These are phyloP conservation scores for Phytophthora citrophthora DNA, from an alignment of 352 stramenopile species.

Conservation along the genomic window DNA sequence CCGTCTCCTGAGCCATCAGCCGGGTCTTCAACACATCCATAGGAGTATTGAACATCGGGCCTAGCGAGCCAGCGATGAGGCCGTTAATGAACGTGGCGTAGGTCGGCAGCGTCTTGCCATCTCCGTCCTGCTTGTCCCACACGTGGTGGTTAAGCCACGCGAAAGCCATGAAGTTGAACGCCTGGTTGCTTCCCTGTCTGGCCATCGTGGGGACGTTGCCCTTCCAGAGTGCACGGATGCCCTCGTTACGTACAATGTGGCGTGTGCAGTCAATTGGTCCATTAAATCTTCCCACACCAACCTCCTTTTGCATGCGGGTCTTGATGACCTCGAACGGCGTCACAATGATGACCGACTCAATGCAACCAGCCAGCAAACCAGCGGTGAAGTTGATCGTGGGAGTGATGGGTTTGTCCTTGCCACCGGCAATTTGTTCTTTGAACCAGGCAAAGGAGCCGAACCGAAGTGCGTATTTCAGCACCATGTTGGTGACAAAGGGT, in stretches of 20 bases:
- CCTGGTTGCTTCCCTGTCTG: conserved; percentile 97
- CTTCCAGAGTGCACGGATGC: conserved; percentile 95
- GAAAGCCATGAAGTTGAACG: conserved; percentile 98
- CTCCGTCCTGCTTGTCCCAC: conserved; percentile 91
- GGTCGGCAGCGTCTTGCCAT: conserved; percentile 90
- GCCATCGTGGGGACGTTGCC: conserved; percentile 96
- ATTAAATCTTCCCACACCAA: conserved; percentile 90
- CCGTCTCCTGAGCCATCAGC: conserved; percentile 90
- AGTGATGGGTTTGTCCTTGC: conserved; percentile 75
- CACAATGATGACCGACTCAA: conserved; percentile 97
- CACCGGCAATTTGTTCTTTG: conserved; percentile 81
- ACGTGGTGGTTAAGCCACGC: conserved; percentile 92
- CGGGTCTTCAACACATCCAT: conserved; percentile 97
- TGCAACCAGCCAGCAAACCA: conserved; percentile 92
- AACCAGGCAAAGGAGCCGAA: conserved; percentile 90
- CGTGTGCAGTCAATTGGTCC: conserved; percentile 93
- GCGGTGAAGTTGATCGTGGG: conserved; percentile 86
- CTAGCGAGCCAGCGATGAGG: conserved; percentile 84
- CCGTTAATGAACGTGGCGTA: conserved; percentile 96
- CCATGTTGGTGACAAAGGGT: conserved; percentile 90
- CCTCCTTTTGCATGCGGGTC: conserved; percentile 96
- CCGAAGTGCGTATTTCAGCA: conserved; percentile 90
- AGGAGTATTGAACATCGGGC: conserved; percentile 89
- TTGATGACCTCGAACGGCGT: conserved; percentile 99
- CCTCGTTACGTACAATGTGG: conserved; percentile 94